Base-by-base conservation (phyloP, 1,139 yeast genomes). In the Lodderomyces margitis region DNA sequence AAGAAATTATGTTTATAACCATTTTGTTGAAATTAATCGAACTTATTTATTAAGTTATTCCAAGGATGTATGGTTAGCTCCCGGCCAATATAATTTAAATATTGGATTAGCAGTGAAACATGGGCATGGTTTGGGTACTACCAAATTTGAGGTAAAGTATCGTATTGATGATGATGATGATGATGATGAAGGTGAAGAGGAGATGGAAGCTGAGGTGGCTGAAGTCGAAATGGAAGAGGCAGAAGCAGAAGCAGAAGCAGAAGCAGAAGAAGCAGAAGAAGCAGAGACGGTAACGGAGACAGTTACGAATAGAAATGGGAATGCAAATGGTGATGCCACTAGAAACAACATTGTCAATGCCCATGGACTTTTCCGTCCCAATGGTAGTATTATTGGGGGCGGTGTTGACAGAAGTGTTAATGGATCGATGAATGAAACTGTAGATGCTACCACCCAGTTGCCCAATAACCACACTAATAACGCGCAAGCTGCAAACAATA, bases 61-160 rank as follows among this genome's bases (percentile, higher is more conserved):
- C n/a, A 75, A 76, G 45, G 54, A 60, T 0, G 53, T 79, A 6
- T 68, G 73, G 66, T 53, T 80, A n/a, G 64, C 79, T 0, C 74
- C 77, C 0, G 86, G 83, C 2, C 51, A 53, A 4, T 80, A 80
- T 54, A 77, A 76, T 46, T 58, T 73, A 16, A 70, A 71, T 46
- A 66, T 80, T 37, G 84, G 80, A 0, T 53, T 81, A 15, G 73
- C 76, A 4, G 63, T 78, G n/a, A 74, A 75, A 38, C 68, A 67
- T 38, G 78, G 80, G 0, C 66, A 70, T 47, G 86, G 86, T 0
- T 56, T 81, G 21, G 84, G 84, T 1, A 79, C 84, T 8, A 76
- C 82, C 12, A 73, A 74, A 49, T 79, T 80, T 52, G 78, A 71
- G 48, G 59, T 81, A 3, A 60, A 49, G 42, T 66, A 52, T 49